These are phyloP conservation scores for Trichoderma harzianum DNA, from an alignment of 2,329 filamentous ascomycete genomes.

Conservation along the genomic window DNA sequence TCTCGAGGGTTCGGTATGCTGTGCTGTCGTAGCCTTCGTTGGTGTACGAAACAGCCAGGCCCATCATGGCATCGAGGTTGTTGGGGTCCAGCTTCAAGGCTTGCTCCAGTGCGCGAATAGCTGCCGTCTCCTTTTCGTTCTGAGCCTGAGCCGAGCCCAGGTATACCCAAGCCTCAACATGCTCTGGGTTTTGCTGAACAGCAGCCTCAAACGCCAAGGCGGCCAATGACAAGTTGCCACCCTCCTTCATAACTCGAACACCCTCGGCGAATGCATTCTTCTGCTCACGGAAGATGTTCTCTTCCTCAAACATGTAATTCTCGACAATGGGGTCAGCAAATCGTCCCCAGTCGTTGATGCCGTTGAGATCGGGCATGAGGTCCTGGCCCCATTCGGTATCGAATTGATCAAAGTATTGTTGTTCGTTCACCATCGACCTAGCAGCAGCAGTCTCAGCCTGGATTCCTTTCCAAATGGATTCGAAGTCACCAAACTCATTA, in stretches of 20 bases:
- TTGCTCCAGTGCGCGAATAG: constrained; percentile 89
- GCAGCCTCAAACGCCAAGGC: constrained; percentile 95
- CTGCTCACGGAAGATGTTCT: constrained; percentile 82
- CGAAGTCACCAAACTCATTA: constrained; percentile 79
- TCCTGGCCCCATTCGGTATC: constrained; percentile 75
- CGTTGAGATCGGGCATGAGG: constrained; percentile 55
- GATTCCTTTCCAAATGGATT: constrained; percentile 82
- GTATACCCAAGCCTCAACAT: constrained; percentile 90
- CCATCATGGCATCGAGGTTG: constrained; percentile 90
- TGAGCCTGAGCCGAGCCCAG: constrained; percentile 91
- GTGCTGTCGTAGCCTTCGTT: constrained; percentile 98
- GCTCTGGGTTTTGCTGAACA: constrained; percentile 81
- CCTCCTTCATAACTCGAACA: constrained; percentile 85
- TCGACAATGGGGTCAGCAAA: constrained; percentile 76
- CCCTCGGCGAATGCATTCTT: constrained; percentile 89
- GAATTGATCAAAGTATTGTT: constrained; percentile 62
- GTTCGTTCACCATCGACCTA: constrained; percentile 68
- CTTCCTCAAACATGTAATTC: constrained; percentile 90
- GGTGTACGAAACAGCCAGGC: constrained; percentile 91
- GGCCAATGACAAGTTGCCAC: constrained; percentile 89
- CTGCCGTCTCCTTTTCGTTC: constrained; percentile 96
- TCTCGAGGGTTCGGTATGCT: constrained; percentile 91
- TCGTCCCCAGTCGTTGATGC: constrained; percentile 59
- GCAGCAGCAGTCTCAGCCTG: constrained; percentile 69
- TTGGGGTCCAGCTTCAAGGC: constrained; percentile 82